phyloP scores from a whole-genome alignment of 805 yeast species.

The Monosporozyma unispora region DNA sequence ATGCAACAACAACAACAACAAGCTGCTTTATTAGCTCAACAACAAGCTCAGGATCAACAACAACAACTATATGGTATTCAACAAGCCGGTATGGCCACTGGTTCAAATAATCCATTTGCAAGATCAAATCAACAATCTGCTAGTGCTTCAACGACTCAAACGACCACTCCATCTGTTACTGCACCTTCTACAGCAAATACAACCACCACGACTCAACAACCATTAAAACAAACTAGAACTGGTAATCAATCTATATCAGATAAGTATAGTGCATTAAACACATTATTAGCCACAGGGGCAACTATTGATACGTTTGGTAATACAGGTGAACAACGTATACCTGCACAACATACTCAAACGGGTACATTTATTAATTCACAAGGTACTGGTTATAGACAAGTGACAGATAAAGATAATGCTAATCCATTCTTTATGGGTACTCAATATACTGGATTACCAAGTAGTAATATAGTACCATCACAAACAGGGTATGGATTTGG shows the following conservation, averaged over 20 bases:
- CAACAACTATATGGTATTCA: conserved; percentile 29
- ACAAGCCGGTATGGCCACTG: conserved; percentile 43
- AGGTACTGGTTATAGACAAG: conserved; percentile 71
- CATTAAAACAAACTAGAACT: conserved; percentile 39
- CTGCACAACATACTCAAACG: conserved; percentile 85
- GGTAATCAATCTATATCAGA: conserved; percentile 51
- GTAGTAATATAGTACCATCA: conserved; percentile 56
- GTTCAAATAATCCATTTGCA: conserved; percentile 76
- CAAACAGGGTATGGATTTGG: conserved; percentile 95
- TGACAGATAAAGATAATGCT: conserved; percentile 24
- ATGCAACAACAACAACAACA: conserved; percentile 16
- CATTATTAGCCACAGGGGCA: conserved; percentile 73
- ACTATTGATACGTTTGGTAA: conserved; percentile 79
- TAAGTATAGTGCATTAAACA: conserved; percentile 63
- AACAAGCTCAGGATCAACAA: conserved; percentile 34
- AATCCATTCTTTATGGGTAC: conserved; percentile 38
- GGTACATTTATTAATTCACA: conserved; percentile 77
- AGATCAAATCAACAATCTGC: conserved; percentile 19
- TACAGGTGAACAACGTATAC: conserved; percentile 49
- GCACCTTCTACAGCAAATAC: conserved; percentile 2
- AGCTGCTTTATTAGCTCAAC: conserved; percentile 25
- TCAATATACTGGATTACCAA: conserved; percentile 67
- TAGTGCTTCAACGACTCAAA: not conserved
- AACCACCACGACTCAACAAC: conserved; percentile 24
- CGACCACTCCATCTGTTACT: conserved; percentile 3